These are phyloP conservation scores for Ceratobasidium sp. DNA, from an alignment of 1,284 basidiomycete species.

Conservation along the genomic window DNA sequence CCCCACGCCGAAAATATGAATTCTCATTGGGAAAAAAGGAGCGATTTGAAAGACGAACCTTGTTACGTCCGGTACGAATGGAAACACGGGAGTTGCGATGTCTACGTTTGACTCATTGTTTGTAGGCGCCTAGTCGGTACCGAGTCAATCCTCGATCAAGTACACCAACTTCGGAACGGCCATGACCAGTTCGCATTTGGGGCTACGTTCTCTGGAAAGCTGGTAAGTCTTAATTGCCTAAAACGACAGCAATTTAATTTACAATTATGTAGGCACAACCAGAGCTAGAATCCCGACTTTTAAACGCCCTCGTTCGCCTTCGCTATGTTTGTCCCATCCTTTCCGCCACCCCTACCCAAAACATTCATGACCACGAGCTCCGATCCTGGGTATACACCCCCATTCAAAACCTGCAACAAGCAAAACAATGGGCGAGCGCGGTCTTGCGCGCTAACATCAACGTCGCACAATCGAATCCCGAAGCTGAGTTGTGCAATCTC, in stretches of 20 bases:
- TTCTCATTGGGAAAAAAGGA: slow-evolving; percentile 18
- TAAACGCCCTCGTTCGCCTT: slow-evolving; percentile 12
- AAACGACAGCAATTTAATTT: not conserved
- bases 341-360: not conserved
- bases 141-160: slow-evolving; percentile 28
- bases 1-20: slow-evolving; percentile 7
- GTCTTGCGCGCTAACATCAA: not conserved
- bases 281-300: slow-evolving; percentile 13
- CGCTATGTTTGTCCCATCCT: slow-evolving; percentile 26
- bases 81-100: not conserved
- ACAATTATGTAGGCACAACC: not conserved
- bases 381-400: slow-evolving; percentile 39
- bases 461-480: slow-evolving; percentile 11
- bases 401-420: not conserved
- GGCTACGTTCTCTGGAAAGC: not conserved
- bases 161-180: slow-evolving; percentile 25
- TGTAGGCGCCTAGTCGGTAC: slow-evolving; percentile 12
- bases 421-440: slow-evolving; percentile 9
- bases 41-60: not conserved
- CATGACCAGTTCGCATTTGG: slow-evolving; percentile 36
- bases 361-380: slow-evolving; percentile 30
- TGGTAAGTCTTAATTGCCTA: slow-evolving; percentile 1
- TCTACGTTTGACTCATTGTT: not conserved
- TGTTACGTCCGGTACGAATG: slow-evolving; percentile 14
- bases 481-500: slow-evolving; percentile 13